phyloP scores from a whole-genome alignment of 371 early-diverging fungal genomes.

The Mortierella sp. region DNA sequence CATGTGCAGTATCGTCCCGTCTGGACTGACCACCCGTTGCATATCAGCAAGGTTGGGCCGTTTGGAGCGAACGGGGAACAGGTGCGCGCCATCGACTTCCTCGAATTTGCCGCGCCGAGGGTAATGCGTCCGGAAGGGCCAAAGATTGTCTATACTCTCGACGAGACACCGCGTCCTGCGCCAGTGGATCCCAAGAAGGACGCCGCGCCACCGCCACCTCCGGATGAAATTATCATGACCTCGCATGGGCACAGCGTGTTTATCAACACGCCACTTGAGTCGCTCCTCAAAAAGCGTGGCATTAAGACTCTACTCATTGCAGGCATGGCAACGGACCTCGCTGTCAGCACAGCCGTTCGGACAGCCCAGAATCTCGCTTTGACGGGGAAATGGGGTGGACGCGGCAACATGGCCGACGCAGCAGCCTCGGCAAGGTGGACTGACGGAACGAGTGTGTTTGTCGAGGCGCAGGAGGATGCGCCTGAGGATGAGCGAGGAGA shows the following conservation, averaged over 20 bases:
- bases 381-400: slow-evolving; percentile 26
- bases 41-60: slow-evolving; percentile 28
- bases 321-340: slow-evolving; percentile 25
- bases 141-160: slow-evolving; percentile 24
- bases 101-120: slow-evolving; percentile 25
- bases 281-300: slow-evolving; percentile 25
- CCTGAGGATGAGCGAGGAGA: slow-evolving; percentile 29
- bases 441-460: slow-evolving; percentile 27
- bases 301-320: slow-evolving; percentile 29
- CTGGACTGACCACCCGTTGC: slow-evolving; percentile 26
- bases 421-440: slow-evolving; percentile 28
- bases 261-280: slow-evolving; percentile 30
- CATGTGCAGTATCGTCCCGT: slow-evolving; percentile 29
- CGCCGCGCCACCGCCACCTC: slow-evolving; percentile 14
- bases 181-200: slow-evolving; percentile 23
- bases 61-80: slow-evolving; percentile 25
- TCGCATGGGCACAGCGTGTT: slow-evolving; percentile 27
- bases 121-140: slow-evolving; percentile 27
- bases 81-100: slow-evolving; percentile 23
- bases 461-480: slow-evolving; percentile 25
- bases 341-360: slow-evolving; percentile 26
- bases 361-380: slow-evolving; percentile 31
- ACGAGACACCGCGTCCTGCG: slow-evolving; percentile 27
- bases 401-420: slow-evolving; percentile 26
- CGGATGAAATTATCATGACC: slow-evolving; percentile 25